phyloP scores from a whole-genome alignment of 106 monocot species.

The Acorus gramineus region DNA sequence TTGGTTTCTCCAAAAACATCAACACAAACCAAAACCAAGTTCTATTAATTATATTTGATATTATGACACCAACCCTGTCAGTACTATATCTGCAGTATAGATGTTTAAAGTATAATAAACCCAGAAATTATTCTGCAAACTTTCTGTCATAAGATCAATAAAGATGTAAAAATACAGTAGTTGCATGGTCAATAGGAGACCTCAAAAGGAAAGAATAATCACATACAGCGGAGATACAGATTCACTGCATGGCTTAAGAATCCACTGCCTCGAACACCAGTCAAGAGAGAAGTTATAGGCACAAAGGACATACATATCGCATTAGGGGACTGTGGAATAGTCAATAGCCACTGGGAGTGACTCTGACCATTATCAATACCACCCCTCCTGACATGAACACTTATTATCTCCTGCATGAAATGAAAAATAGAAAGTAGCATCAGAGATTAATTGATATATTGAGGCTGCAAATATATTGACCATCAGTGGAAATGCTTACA shows the following conservation, averaged over 20 bases:
- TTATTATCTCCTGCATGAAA: conserved; percentile 42
- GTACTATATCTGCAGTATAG: too few species aligned
- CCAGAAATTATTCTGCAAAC: too few species aligned
- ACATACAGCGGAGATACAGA: conserved; percentile 79
- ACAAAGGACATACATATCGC: conserved; percentile 68
- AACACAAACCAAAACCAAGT: too few species aligned
- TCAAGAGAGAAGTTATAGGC: conserved; percentile 58
- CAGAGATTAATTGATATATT: neutral
- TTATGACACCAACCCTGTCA: too few species aligned
- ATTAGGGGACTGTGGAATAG: conserved; percentile 44
- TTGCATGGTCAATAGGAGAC: too few species aligned
- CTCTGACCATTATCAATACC: conserved; percentile 44
- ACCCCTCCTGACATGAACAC: conserved; percentile 49
- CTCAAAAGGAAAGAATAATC: too few species aligned
- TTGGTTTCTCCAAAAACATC: too few species aligned
- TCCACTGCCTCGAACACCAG: conserved; percentile 55
- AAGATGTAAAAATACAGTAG: too few species aligned
- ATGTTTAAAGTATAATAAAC: too few species aligned
- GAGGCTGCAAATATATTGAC: neutral
- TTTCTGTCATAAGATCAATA: too few species aligned
- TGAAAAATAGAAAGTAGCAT: neutral
- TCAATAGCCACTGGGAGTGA: conserved; percentile 59
- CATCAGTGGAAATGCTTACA: conserved; percentile 22
- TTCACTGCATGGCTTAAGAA: conserved; percentile 78
- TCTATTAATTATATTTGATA: too few species aligned